These are phyloP conservation scores for Trypanosomatidae sp. DNA, from an alignment of 208 protist genomes.

Conservation along the genomic window DNA sequence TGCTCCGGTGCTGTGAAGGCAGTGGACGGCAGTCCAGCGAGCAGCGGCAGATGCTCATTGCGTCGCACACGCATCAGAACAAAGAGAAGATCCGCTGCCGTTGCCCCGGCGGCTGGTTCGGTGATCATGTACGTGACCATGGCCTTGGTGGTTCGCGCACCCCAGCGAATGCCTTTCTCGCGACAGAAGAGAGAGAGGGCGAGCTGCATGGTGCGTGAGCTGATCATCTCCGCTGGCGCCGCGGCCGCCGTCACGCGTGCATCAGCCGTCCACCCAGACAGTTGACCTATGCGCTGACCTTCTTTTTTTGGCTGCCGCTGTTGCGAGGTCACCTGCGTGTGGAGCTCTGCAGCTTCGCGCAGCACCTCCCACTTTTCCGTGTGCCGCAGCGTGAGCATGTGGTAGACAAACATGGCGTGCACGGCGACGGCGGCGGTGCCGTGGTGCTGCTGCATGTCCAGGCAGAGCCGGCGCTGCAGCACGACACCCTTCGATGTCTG, in stretches of 20 bases:
- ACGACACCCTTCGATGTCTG: constrained; percentile 58
- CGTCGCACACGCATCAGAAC: constrained; percentile 54
- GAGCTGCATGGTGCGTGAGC: constrained; percentile 62
- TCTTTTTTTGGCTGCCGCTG: too few relatives aligned
- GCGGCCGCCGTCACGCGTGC: constrained; percentile 3
- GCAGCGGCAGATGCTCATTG: constrained; percentile 43
- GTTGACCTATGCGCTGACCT: too few relatives aligned
- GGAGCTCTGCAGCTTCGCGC: constrained; percentile 26
- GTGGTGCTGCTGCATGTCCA: constrained; percentile 28
- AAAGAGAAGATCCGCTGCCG: constrained; percentile 42
- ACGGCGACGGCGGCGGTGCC: constrained; percentile 39
- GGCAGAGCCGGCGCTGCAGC: constrained; percentile 67
- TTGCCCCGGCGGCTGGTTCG: constrained; percentile 7
- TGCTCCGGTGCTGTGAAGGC: constrained; percentile 35
- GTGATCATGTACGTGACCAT: constrained; percentile 33
- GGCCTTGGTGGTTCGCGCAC: constrained; percentile 54
- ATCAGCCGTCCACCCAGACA: not conserved
- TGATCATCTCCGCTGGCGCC: constrained; percentile 17
- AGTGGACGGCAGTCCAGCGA: constrained; percentile 40
- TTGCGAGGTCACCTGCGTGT: not conserved
- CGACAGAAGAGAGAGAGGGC: constrained; percentile 49
- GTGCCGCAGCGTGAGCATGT: constrained; percentile 75
- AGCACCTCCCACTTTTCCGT: constrained; percentile 82
- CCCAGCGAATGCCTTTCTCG: constrained; percentile 77
- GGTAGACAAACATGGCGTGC: constrained; percentile 86